Conservation (phyloP, 1,284 basidiomycete genomes). For the Stygiomarasmius scandens region DNA sequence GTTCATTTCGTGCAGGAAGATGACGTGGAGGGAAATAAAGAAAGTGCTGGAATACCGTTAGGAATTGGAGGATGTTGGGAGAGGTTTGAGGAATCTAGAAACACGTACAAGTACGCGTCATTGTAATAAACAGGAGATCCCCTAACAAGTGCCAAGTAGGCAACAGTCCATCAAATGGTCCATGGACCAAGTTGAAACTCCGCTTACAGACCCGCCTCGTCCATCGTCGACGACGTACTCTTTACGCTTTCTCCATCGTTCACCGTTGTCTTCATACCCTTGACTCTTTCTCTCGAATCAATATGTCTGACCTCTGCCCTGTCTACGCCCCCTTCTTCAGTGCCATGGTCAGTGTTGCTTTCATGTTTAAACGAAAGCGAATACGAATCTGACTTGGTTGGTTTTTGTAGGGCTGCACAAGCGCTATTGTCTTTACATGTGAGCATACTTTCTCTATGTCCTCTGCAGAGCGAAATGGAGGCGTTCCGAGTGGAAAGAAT, state of each 20-base stretch:
- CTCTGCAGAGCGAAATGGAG: not conserved
- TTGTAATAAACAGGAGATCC: too few species aligned
- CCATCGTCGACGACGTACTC: not conserved
- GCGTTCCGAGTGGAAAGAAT: not conserved
- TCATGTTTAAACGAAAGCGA: not conserved
- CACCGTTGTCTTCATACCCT: slow-evolving; percentile 2
- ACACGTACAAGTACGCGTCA: too few species aligned
- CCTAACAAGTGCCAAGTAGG: too few species aligned
- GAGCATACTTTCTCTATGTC: slow-evolving; percentile 37
- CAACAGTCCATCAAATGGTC: too few species aligned
- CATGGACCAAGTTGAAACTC: not conserved
- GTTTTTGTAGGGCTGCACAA: slow-evolving; percentile 81
- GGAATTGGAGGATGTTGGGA: too few species aligned
- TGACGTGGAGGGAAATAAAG: too few species aligned
- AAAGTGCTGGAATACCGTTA: too few species aligned
- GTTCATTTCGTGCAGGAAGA: too few species aligned
- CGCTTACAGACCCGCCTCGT: not conserved
- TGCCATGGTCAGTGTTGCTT: slow-evolving; percentile 72
- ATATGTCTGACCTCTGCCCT: slow-evolving; percentile 88
- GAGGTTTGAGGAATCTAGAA: too few species aligned
- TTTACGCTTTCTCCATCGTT: not conserved
- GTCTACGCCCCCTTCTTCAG: slow-evolving; percentile 98
- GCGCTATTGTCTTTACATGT: slow-evolving; percentile 98
- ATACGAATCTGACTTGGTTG: slow-evolving; percentile 15
- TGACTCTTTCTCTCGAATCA: slow-evolving; percentile 18